Evolutionary conservation across 495 filamentous ascomycete genomes (phyloP).

Genomic region (Pyrenula aspistea): DNA sequence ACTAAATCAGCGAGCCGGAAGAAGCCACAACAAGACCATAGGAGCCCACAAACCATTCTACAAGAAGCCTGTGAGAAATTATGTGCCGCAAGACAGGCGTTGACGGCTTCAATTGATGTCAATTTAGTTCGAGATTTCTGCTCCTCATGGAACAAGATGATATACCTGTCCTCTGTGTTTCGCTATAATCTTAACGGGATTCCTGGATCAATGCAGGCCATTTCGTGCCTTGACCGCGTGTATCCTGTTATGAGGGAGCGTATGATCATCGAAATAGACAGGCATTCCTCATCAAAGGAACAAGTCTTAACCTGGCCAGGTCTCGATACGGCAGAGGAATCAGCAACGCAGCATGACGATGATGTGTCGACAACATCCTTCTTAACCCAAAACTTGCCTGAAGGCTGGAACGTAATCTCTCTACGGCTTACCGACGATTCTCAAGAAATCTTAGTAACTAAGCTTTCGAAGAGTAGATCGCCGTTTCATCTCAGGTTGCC

Average conservation of each 20-base stretch:
- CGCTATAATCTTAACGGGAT: not conserved
- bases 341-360: not conserved
- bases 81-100: not conserved
- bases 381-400: constrained; percentile 54
- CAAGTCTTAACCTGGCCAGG: not conserved
- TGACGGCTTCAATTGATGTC: not conserved
- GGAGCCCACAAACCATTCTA: not conserved
- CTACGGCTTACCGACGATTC: constrained; percentile 67
- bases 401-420: constrained; percentile 74
- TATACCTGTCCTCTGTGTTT: not conserved
- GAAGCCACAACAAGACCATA: not conserved
- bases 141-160: not conserved
- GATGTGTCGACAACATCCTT: not conserved
- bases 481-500: constrained; percentile 83
- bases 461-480: constrained; percentile 54
- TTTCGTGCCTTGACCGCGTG: not conserved
- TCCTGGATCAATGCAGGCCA: not conserved
- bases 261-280: not conserved
- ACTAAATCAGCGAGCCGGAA: not conserved
- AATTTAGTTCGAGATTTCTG: not conserved
- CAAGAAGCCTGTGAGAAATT: not conserved
- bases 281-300: not conserved
- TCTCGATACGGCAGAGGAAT: not conserved
- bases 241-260: not conserved
- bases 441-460: constrained; percentile 73